Base-by-base conservation (phyloP, 306 rosid species). In the Begonia peltatifolia region DNA sequence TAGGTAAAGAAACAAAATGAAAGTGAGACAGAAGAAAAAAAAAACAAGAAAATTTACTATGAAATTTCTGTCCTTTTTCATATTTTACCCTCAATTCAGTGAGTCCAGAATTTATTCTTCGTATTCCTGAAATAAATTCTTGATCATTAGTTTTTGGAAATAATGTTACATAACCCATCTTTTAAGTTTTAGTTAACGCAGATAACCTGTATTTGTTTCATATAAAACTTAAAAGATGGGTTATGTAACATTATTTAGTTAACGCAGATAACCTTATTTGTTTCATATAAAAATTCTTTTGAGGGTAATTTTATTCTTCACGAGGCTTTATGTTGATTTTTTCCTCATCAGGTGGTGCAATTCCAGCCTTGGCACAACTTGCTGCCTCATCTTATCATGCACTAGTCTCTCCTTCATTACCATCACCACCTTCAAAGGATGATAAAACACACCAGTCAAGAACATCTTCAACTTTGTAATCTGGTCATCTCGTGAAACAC, bases 361-460 rank as follows among this genome's bases (percentile, higher is more conserved):
- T 80, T 75, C 97, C 93, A 38, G 83, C 94, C 15, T 6, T 80
- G 30, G 77, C 94, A 15, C 97, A 89, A 67, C 93, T 89, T 55
- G 75, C 67, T 74, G 77, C 97, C 47, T 82, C 97, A 8, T 82
- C 94, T 13, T 89, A 89, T 76, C 73, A 80, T 5, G 77, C 95
- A 0, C 64, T 71, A 13, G 22, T 66, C 56, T 75, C 96, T 6
- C 65, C 71, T 41, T 41, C 75, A 5, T 22, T 63, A 20, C 67
- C 73, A 10, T 75, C 88, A 11, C 50, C 64, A 20, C 60, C 82
- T 51, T 74, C 90, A 6, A 57, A 76, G 17, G 82, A 79, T 14
- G 95, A 79, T 9, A 72, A 84, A 69, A 62, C 73, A 59, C 79
- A 71, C 63, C 60, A 84, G 48, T 84, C 96, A 53, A 82, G 71